Percentiles rank a stretch among this genome's conserved stretches.
Conservation (phyloP, 1,284 basidiomycete species). For the Singerocomus inundabilis region DNA sequence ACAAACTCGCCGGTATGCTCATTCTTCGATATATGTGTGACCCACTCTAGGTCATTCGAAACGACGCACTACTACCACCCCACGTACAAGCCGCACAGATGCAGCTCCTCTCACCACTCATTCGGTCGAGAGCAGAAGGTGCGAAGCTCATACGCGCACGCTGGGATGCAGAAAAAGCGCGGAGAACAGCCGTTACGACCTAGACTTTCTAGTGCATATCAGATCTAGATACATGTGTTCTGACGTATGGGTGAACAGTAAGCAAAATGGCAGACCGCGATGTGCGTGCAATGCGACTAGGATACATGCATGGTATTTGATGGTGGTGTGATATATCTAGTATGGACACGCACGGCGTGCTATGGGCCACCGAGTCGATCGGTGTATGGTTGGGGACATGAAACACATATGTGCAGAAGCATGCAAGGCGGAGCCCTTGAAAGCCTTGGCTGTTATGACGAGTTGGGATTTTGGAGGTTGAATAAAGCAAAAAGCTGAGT, state of each 20-base stretch:
- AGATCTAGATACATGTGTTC: slow-evolving; percentile 14
- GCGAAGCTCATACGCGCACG: slow-evolving; percentile 62
- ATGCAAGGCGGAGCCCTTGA: not conserved
- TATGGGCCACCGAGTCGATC: slow-evolving; percentile 23
- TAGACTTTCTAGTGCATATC: slow-evolving; percentile 9
- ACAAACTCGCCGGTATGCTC: slow-evolving; percentile 7
- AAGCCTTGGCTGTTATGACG: not conserved
- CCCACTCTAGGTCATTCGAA: slow-evolving; percentile 66
- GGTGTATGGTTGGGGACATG: slow-evolving; percentile 16
- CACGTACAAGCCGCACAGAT: slow-evolving; percentile 60
- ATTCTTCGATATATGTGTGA: not conserved
- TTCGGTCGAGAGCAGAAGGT: slow-evolving; percentile 66
- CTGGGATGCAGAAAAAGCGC: slow-evolving; percentile 63
- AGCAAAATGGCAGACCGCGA: slow-evolving; percentile 5
- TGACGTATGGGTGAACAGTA: slow-evolving; percentile 7
- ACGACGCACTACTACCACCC: slow-evolving; percentile 56
- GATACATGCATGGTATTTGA: slow-evolving; percentile 19
- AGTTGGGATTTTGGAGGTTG: not conserved
- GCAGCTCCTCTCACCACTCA: slow-evolving; percentile 48
- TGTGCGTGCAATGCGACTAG: slow-evolving; percentile 15
- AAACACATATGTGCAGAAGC: slow-evolving; percentile 8
- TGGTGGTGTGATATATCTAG: slow-evolving; percentile 9
- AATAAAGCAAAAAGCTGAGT: not conserved
- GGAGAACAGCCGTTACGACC: slow-evolving; percentile 17
- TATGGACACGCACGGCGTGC: slow-evolving; percentile 29